These are phyloP conservation scores for Suillus americanus DNA, from an alignment of 768 basidiomycete genomes.

Conservation along the genomic window DNA sequence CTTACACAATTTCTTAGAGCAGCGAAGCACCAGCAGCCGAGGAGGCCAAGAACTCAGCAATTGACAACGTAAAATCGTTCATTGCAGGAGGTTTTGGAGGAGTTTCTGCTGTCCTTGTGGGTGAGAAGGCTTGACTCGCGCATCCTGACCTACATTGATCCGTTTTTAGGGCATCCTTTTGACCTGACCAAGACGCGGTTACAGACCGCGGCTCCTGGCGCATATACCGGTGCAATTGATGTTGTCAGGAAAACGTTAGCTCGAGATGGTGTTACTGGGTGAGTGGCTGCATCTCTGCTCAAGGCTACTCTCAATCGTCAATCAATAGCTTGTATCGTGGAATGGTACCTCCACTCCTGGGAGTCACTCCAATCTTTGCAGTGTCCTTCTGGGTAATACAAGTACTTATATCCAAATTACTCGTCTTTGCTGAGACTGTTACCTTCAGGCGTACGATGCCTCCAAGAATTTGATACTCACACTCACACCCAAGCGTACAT, in stretches of 20 bases:
- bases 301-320: slow-evolving; percentile 5
- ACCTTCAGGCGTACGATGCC: slow-evolving; percentile 80
- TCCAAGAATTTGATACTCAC: slow-evolving; percentile 85
- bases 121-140: slow-evolving; percentile 42
- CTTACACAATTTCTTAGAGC: slow-evolving; percentile 22
- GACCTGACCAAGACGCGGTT: slow-evolving; percentile 96
- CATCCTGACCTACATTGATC: slow-evolving; percentile 9
- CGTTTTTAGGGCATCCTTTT: slow-evolving; percentile 83
- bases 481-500: slow-evolving; percentile 74
- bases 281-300: slow-evolving; percentile 6
- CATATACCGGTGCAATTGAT: slow-evolving; percentile 90
- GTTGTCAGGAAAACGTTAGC: slow-evolving; percentile 90
- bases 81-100: slow-evolving; percentile 94
- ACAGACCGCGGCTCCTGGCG: slow-evolving; percentile 87
- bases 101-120: slow-evolving; percentile 82
- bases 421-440: slow-evolving; percentile 9
- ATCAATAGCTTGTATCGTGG: slow-evolving; percentile 79
- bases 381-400: slow-evolving; percentile 99
- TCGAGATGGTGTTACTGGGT: slow-evolving; percentile 91
- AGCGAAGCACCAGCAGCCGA: slow-evolving; percentile 22
- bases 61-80: slow-evolving; percentile 73
- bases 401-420: background rate
- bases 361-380: slow-evolving; percentile 98
- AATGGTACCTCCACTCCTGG: slow-evolving; percentile 89
- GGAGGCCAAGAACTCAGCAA: slow-evolving; percentile 27